Conservation (phyloP, 345 rosid genomes). For the Turritis glabra region DNA sequence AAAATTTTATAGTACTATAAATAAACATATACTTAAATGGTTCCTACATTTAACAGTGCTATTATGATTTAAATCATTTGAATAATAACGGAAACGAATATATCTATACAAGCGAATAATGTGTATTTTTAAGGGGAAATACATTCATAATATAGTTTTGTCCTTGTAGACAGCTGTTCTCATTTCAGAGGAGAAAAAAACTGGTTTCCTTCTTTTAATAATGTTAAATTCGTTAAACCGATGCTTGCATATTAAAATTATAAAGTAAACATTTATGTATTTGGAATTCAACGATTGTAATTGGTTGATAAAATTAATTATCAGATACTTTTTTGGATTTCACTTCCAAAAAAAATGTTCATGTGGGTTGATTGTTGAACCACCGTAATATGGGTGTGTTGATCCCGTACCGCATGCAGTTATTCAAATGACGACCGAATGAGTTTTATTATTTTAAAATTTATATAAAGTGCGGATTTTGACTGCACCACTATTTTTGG, state of each 20-base stretch:
- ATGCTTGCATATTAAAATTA: not conserved
- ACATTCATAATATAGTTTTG: conserved; percentile 1
- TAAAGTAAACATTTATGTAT: not conserved
- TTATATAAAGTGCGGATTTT: not conserved
- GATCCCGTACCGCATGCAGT: not conserved
- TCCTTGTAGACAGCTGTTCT: conserved; percentile 22
- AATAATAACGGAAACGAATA: conserved; percentile 11
- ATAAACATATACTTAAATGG: not conserved
- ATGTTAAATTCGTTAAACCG: not conserved
- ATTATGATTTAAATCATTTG: not conserved
- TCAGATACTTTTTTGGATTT: not conserved
- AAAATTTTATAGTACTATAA: not conserved
- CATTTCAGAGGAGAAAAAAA: not conserved
- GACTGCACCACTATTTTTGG: not conserved
- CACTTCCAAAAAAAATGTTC: not conserved
- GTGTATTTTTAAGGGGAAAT: not conserved
- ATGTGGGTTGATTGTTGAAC: not conserved
- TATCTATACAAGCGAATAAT: conserved; percentile 1
- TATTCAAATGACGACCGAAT: not conserved
- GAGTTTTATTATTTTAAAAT: not conserved
- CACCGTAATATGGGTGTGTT: not conserved
- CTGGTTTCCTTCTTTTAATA: not conserved
- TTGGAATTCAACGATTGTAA: not conserved
- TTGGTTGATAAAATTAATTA: not conserved
- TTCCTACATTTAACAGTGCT: conserved; percentile 1